Evolutionary conservation across 2,329 filamentous ascomycete genomes (phyloP).

Genomic region (Exutisphaerella laricina): DNA sequence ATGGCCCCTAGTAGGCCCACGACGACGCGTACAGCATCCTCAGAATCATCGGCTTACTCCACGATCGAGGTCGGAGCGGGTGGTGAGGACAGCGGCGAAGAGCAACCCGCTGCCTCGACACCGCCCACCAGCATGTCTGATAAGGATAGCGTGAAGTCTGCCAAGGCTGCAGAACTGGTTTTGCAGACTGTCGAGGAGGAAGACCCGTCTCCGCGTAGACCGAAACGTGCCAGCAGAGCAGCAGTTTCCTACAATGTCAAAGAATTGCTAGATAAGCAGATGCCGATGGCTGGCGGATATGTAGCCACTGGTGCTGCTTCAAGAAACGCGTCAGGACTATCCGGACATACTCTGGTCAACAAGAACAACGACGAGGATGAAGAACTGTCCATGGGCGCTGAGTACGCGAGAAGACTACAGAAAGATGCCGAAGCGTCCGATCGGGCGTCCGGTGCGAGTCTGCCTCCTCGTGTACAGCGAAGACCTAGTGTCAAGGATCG

Average conservation of each 20-base stretch:
- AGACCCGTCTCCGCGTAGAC: conserved; percentile 38
- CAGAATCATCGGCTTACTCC: conserved; percentile 40
- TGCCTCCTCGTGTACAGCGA: conserved; percentile 19
- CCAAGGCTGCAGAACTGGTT: conserved; percentile 23
- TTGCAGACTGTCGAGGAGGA: conserved; percentile 15
- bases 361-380: conserved; percentile 17
- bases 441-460: conserved; percentile 13
- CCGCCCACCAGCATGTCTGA: conserved; percentile 63
- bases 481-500: conserved; percentile 29
- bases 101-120: conserved; percentile 54
- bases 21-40: conserved; percentile 35
- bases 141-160: conserved; percentile 49
- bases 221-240: conserved; percentile 52
- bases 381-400: conserved; percentile 25
- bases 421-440: conserved; percentile 32
- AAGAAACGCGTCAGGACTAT: conserved; percentile 44
- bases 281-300: conserved; percentile 4
- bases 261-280: conserved; percentile 25
- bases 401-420: conserved; percentile 46
- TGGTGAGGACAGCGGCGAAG: conserved; percentile 32
- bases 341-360: conserved; percentile 31
- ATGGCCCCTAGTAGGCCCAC: conserved; percentile 18
- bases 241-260: conserved; percentile 57
- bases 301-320: conserved; percentile 11
- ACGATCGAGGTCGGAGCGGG: conserved; percentile 36